Percentiles rank a stretch among this genome's conserved stretches.
Evolutionary conservation across 164 flowering plant genomes (phyloP).

Genomic region (Chimonanthus praecox): DNA sequence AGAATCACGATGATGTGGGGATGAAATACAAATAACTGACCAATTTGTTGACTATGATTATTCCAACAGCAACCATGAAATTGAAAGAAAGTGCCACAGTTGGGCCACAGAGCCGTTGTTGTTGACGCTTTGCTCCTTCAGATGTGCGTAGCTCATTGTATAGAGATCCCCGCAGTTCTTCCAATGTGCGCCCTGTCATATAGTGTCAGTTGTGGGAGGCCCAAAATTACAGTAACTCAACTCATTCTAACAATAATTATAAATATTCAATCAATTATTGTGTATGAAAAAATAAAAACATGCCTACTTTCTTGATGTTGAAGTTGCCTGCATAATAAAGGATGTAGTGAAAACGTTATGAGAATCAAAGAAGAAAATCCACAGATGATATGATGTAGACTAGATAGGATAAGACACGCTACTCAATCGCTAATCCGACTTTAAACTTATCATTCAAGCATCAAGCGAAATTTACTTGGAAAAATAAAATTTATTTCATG

Average conservation of each 20-base stretch:
- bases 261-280: not conserved
- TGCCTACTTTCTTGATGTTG: not conserved
- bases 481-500: too few species aligned
- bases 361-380: too few species aligned
- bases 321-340: not conserved
- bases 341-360: too few species aligned
- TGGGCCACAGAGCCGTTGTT: slow-evolving; percentile 72
- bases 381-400: too few species aligned
- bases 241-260: not conserved
- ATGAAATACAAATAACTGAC: slow-evolving; percentile 24
- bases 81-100: slow-evolving; percentile 69
- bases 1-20: not conserved
- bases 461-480: too few species aligned
- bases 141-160: slow-evolving; percentile 72
- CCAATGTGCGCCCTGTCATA: slow-evolving; percentile 59
- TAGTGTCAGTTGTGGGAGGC: not conserved
- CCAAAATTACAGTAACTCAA: not conserved
- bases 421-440: too few species aligned
- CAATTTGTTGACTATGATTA: slow-evolving; percentile 74
- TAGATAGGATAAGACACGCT: too few species aligned
- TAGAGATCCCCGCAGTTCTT: slow-evolving; percentile 63
- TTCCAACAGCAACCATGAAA: slow-evolving; percentile 63
- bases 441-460: too few species aligned
- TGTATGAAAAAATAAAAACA: not conserved
- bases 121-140: slow-evolving; percentile 83